Conservation (phyloP, 148 eudicot species). For the Vaccinium myrtillus region DNA sequence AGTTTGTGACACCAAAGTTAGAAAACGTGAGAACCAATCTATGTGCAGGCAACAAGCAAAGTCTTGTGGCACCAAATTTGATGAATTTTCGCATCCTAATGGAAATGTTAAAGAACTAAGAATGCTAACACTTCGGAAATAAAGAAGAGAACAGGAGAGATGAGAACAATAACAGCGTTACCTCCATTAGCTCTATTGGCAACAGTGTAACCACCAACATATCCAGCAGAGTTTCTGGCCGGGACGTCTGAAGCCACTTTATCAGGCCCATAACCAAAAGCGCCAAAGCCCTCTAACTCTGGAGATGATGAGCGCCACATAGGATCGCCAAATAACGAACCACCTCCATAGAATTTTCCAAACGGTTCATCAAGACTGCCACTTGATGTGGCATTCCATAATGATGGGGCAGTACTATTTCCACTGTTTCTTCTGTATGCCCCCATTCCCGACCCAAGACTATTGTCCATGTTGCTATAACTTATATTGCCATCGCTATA, state of each 20-base stretch:
- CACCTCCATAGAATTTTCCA: constrained; percentile 49
- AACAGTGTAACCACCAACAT: constrained; percentile 73
- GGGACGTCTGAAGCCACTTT: constrained; percentile 61
- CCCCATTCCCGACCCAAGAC: constrained; percentile 40
- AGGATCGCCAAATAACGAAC: constrained; percentile 43
- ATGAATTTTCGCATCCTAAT: neutral
- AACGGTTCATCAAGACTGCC: constrained; percentile 47
- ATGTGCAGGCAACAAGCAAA: neutral
- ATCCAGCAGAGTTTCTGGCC: constrained; percentile 63
- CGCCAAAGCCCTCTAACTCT: constrained; percentile 53
- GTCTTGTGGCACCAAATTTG: constrained; percentile 2
- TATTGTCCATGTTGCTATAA: constrained; percentile 39
- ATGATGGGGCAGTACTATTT: constrained; percentile 29
- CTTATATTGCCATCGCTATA: constrained; percentile 34
- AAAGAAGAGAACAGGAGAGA: neutral
- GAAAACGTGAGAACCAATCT: neutral
- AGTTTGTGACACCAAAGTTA: too few relatives aligned
- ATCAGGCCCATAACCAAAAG: constrained; percentile 64
- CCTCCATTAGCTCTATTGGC: constrained; percentile 74
- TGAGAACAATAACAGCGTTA: constrained; percentile 20
- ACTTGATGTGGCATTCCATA: constrained; percentile 45
- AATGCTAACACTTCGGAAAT: neutral
- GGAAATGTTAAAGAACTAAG: neutral
- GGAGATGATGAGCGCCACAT: constrained; percentile 65
- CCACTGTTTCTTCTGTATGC: constrained; percentile 44